These are phyloP conservation scores for Phoma sp. DNA, from an alignment of 2,329 filamentous ascomycete species.

Conservation along the genomic window DNA sequence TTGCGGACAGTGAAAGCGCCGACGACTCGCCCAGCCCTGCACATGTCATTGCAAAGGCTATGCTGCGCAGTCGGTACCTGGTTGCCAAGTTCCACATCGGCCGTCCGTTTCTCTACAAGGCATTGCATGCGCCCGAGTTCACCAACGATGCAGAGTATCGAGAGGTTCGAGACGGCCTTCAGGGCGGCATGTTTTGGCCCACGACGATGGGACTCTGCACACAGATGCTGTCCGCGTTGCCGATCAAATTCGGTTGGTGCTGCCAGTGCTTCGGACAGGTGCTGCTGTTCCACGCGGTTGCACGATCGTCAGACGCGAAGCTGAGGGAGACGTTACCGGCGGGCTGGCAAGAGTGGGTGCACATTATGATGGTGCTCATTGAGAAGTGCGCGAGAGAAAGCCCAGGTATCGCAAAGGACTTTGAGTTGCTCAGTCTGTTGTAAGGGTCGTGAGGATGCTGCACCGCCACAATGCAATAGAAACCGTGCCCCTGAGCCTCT, in stretches of 20 bases:
- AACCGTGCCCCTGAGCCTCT: background rate
- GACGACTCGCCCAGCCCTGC: conserved; percentile 42
- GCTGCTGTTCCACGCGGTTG: conserved; percentile 42
- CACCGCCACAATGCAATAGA: background rate
- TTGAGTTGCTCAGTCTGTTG: conserved; percentile 41
- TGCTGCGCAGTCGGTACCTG: conserved; percentile 47
- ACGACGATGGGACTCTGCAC: conserved; percentile 45
- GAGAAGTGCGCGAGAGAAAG: conserved; percentile 42
- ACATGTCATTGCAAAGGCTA: conserved; percentile 48
- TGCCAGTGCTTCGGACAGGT: conserved; percentile 48
- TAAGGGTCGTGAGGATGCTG: conserved; percentile 20
- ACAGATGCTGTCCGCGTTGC: conserved; percentile 45
- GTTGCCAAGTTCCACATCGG: conserved; percentile 49
- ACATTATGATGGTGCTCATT: conserved; percentile 45
- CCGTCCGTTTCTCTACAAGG: conserved; percentile 48
- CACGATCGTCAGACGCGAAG: conserved; percentile 35
- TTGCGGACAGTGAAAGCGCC: conserved; percentile 46
- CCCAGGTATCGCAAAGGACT: conserved; percentile 45
- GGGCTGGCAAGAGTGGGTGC: conserved; percentile 46
- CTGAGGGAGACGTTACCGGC: conserved; percentile 41
- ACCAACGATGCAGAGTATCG: conserved; percentile 42
- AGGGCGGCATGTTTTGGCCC: conserved; percentile 47
- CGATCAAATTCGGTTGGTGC: conserved; percentile 49
- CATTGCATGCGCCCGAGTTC: conserved; percentile 39
- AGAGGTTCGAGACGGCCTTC: conserved; percentile 37